phyloP scores from a whole-genome alignment of 2,329 filamentous ascomycete genomes.

The Pyricularia sp. region DNA sequence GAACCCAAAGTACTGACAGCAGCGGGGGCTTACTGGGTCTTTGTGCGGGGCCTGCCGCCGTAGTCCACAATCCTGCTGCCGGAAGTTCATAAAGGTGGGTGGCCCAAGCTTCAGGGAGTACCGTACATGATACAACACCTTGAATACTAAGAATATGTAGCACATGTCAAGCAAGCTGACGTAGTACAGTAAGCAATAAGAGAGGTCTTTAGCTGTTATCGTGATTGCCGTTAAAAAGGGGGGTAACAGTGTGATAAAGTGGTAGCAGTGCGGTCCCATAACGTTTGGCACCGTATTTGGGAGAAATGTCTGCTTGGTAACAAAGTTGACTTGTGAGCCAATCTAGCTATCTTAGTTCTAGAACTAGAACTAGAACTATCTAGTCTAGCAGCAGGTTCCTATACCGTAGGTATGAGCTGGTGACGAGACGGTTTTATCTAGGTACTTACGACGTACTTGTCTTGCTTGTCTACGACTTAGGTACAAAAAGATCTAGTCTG shows the following conservation, averaged over 20 bases:
- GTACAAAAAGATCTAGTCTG: too few relatives aligned
- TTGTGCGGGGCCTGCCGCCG: not conserved
- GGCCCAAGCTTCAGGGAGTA: not conserved
- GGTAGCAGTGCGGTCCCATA: not conserved
- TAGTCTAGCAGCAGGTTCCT: too few relatives aligned
- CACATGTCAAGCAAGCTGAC: not conserved
- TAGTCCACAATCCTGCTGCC: not conserved
- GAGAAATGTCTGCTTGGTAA: not conserved
- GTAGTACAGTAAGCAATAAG: not conserved
- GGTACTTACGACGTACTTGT: too few relatives aligned
- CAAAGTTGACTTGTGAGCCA: not conserved
- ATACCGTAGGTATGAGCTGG: too few relatives aligned
- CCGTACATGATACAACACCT: not conserved
- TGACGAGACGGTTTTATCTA: not conserved
- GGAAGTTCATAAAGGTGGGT: not conserved
- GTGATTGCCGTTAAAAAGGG: not conserved
- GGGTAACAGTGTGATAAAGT: too few relatives aligned
- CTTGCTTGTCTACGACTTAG: too few relatives aligned
- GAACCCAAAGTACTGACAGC: not conserved
- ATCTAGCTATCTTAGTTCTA: not conserved
- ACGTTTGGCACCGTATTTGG: not conserved
- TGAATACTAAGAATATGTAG: not conserved
- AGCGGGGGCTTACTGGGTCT: not conserved
- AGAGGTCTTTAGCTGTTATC: not conserved
- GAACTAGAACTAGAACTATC: too few relatives aligned